phyloP scores from a whole-genome alignment of 2,329 filamentous ascomycete genomes.

The Alternaria brassicicola region DNA sequence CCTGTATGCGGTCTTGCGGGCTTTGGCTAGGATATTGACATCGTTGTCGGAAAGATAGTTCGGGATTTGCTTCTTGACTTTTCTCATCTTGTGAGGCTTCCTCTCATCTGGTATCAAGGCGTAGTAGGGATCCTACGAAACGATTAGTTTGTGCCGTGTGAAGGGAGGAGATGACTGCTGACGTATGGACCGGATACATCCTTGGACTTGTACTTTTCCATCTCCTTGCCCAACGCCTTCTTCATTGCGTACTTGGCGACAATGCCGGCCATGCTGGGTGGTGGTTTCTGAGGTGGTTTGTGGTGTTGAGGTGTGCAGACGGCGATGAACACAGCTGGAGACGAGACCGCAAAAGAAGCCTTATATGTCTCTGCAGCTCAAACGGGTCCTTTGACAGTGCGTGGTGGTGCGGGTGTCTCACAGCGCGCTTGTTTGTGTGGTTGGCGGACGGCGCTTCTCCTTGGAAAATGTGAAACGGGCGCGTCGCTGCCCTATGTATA shows the following conservation, averaged over 20 bases:
- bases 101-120: constrained; percentile 78
- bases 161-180: constrained; percentile 24
- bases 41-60: constrained; percentile 84
- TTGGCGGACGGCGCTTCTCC: constrained; percentile 39
- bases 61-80: constrained; percentile 82
- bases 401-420: constrained; percentile 35
- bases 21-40: constrained; percentile 78
- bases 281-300: constrained; percentile 9
- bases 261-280: constrained; percentile 51
- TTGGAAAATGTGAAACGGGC: constrained; percentile 48
- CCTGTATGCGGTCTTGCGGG: constrained; percentile 83
- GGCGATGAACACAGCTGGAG: constrained; percentile 5
- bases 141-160: constrained; percentile 7
- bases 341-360: constrained; percentile 9
- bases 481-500: constrained; percentile 47
- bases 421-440: constrained; percentile 29
- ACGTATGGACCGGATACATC: constrained; percentile 51
- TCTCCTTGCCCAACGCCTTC: constrained; percentile 56
- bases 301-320: constrained; percentile 4
- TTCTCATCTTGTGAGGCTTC: constrained; percentile 76
- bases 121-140: constrained; percentile 81
- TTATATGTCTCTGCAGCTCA: constrained; percentile 29
- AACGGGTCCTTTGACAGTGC: constrained; percentile 17
- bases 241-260: constrained; percentile 58
- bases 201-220: constrained; percentile 56